phyloP scores from a whole-genome alignment of 805 yeast genomes.

The Starmerella roubikii region DNA sequence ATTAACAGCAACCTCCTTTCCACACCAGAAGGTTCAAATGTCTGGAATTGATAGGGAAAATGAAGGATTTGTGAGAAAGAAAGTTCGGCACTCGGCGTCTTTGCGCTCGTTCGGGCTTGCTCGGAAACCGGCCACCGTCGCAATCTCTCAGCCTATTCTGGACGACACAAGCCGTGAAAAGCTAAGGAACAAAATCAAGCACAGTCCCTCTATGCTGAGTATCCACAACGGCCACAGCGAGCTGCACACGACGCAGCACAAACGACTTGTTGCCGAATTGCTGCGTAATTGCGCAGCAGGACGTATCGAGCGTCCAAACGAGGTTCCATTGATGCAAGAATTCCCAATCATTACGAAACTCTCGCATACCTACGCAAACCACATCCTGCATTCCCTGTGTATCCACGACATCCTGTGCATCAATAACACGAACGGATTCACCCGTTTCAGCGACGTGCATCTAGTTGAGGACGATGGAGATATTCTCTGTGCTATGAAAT shows the following conservation, averaged over 20 bases:
- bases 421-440: conserved; percentile 17
- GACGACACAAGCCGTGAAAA: conserved; percentile 43
- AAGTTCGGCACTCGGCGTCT: conserved; percentile 6
- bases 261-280: conserved; percentile 26
- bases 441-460: conserved; percentile 25
- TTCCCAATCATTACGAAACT: conserved; percentile 32
- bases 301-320: conserved; percentile 27
- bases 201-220: conserved; percentile 34
- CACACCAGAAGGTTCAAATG: too few relatives aligned
- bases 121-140: neutral
- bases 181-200: conserved; percentile 39
- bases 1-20: too few relatives aligned
- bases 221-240: conserved; percentile 26
- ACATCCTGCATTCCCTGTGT: conserved; percentile 35
- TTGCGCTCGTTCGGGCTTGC: conserved; percentile 1
- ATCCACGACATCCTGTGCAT: conserved; percentile 30
- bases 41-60: too few relatives aligned
- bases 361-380: conserved; percentile 32
- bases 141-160: conserved; percentile 46
- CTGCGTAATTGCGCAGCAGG: conserved; percentile 16
- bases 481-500: conserved; percentile 20
- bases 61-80: too few relatives aligned
- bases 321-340: conserved; percentile 25
- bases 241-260: conserved; percentile 16
- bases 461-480: conserved; percentile 29